phyloP scores from a whole-genome alignment of 1,284 basidiomycete genomes.

The Ustilago trichophora region DNA sequence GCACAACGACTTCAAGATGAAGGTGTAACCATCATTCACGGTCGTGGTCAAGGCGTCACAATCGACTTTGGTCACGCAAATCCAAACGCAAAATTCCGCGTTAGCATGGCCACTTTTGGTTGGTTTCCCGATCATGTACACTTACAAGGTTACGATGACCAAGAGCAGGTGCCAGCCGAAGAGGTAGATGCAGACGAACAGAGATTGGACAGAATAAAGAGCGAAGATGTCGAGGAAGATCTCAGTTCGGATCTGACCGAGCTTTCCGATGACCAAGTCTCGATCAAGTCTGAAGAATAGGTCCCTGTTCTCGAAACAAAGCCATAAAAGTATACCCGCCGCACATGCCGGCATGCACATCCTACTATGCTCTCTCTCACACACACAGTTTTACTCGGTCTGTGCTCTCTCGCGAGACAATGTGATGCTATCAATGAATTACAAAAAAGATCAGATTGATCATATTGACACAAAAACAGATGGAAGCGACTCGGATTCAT shows the following conservation, averaged over 20 bases:
- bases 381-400: too few species aligned
- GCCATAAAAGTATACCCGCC: slow-evolving; percentile 6
- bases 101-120: slow-evolving; percentile 34
- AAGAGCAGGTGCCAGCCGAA: neutral
- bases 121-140: slow-evolving; percentile 49
- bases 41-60: slow-evolving; percentile 33
- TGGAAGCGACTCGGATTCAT: neutral
- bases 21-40: slow-evolving; percentile 51
- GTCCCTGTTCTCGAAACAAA: too few species aligned
- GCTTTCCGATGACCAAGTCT: slow-evolving; percentile 12
- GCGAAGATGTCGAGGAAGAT: slow-evolving; percentile 8
- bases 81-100: slow-evolving; percentile 37
- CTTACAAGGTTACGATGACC: slow-evolving; percentile 32
- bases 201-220: slow-evolving; percentile 4
- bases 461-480: too few species aligned
- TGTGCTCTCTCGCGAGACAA: too few species aligned
- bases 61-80: slow-evolving; percentile 40
- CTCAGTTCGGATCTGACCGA: slow-evolving; percentile 31
- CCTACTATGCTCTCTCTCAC: too few species aligned
- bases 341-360: neutral
- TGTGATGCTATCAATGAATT: too few species aligned
- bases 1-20: slow-evolving; percentile 50
- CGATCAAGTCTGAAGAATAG: too few species aligned
- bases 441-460: too few species aligned
- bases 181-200: neutral